A percentile compares a stretch with the other conserved stretches of the same genome.
These are phyloP conservation scores for Fusarium decemcellulare DNA, from an alignment of 2,329 filamentous ascomycete genomes.

Conservation along the genomic window DNA sequence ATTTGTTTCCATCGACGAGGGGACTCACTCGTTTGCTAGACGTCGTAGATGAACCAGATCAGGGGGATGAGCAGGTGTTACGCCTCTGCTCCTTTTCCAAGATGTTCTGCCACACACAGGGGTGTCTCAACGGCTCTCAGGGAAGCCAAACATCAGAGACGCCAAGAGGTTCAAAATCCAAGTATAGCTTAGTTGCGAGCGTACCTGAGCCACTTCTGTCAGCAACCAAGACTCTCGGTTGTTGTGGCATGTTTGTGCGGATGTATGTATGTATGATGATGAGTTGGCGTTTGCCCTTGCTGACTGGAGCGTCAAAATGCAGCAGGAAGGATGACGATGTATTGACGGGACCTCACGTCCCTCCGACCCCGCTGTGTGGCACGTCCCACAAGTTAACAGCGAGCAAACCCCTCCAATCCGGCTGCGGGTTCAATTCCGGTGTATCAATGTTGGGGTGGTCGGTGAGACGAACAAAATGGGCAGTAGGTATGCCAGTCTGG, in stretches of 20 bases:
- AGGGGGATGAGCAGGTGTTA: too few species aligned
- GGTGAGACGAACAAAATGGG: constrained; percentile 2
- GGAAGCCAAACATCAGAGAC: background rate
- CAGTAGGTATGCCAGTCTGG: constrained; percentile 2
- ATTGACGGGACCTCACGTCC: constrained; percentile 23
- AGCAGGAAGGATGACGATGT: constrained; percentile 24
- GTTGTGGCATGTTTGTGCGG: background rate
- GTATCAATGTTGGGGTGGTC: constrained; percentile 1
- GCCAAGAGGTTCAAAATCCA: background rate
- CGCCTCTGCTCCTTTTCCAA: background rate
- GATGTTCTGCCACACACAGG: background rate
- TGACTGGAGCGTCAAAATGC: background rate
- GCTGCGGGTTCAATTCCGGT: constrained; percentile 22
- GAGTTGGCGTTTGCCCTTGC: background rate
- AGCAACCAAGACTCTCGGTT: background rate
- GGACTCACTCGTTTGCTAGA: background rate
- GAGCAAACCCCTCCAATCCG: constrained; percentile 5
- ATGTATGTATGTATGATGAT: background rate
- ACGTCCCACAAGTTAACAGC: constrained; percentile 21
- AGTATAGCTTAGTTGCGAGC: background rate
- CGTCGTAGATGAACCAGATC: background rate
- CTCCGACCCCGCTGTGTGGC: constrained; percentile 17
- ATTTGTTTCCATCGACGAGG: background rate
- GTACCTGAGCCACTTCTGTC: background rate
- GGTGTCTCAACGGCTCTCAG: background rate